Percentiles rank a stretch among this genome's conserved stretches.
phyloP scores from a whole-genome alignment of 192 early-diverging fungal genomes.

The Coemansia sp. region DNA sequence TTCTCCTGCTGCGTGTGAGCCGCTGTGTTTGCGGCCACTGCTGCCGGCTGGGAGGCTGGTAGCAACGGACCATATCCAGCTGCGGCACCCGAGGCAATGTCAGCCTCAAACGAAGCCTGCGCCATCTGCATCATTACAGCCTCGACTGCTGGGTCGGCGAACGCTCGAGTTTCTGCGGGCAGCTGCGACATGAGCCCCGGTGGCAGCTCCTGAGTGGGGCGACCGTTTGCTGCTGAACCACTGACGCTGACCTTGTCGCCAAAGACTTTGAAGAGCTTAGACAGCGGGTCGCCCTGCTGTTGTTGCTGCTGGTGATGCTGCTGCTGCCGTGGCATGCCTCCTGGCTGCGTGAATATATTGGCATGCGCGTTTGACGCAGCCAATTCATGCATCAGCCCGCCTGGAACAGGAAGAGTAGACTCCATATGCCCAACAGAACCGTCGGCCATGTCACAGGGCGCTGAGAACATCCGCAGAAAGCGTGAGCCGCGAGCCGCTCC shows the following conservation, averaged over 20 bases:
- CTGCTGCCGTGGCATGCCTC: neutral
- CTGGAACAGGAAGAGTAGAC: conserved; percentile 5
- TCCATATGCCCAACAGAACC: neutral
- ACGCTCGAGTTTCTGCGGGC: conserved; percentile 3
- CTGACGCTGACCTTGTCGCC: conserved; percentile 45
- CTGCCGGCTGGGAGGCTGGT: neutral
- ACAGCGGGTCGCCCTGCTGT: conserved; percentile 28
- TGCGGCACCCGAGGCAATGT: neutral
- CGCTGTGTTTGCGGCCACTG: neutral
- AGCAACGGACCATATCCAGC: neutral
- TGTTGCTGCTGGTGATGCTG: no score
- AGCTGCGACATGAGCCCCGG: neutral
- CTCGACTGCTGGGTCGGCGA: conserved; percentile 7
- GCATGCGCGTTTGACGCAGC: neutral
- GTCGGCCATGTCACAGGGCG: neutral
- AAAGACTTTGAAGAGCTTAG: conserved; percentile 50
- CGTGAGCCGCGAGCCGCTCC: conserved; percentile 33
- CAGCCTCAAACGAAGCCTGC: neutral
- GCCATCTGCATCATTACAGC: conserved; percentile 12
- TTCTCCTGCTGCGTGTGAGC: neutral
- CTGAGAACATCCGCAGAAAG: conserved; percentile 46
- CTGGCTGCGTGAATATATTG: neutral
- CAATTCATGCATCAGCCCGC: conserved; percentile 10
- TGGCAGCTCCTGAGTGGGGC: conserved; percentile 1
- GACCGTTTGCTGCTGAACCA: neutral